Percentiles rank a stretch among this genome's conserved stretches.
These are phyloP conservation scores for Phytopythium cucurbitacearum DNA, from an alignment of 352 stramenopile genomes.

Conservation along the genomic window DNA sequence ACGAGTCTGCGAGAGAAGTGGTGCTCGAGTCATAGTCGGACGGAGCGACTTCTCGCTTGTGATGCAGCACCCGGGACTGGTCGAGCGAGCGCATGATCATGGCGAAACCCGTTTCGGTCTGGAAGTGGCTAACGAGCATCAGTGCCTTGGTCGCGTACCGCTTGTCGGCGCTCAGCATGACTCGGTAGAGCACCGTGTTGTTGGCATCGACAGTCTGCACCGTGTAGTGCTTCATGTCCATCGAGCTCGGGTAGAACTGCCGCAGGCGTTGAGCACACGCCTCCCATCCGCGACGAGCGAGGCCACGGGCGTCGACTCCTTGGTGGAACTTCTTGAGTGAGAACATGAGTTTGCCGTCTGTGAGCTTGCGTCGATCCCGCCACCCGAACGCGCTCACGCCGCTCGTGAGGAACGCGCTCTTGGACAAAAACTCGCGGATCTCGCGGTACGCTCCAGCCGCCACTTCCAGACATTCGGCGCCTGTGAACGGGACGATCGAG, in stretches of 20 bases:
- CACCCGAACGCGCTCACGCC: slow-evolving; percentile 51
- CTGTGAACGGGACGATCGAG: slow-evolving; percentile 19
- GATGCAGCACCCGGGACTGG: slow-evolving; percentile 12
- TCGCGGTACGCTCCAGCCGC: slow-evolving; percentile 29
- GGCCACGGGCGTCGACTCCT: slow-evolving; percentile 18
- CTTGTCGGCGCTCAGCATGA: slow-evolving; percentile 24
- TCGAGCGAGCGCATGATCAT: slow-evolving; percentile 47
- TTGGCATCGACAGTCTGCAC: slow-evolving; percentile 53
- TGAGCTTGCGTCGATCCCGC: slow-evolving; percentile 39
- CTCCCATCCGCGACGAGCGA: slow-evolving; percentile 30
- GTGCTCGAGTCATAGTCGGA: not conserved
- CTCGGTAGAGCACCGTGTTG: slow-evolving; percentile 56
- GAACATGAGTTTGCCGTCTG: slow-evolving; percentile 43
- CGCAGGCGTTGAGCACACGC: slow-evolving; percentile 18
- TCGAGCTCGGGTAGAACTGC: slow-evolving; percentile 45
- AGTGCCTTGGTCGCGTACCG: slow-evolving; percentile 34
- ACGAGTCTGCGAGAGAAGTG: not conserved
- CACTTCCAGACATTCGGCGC: slow-evolving; percentile 39
- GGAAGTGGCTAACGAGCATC: slow-evolving; percentile 39
- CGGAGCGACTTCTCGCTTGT: not conserved
- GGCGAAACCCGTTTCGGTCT: slow-evolving; percentile 29
- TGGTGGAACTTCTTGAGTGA: slow-evolving; percentile 51
- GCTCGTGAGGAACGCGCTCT: slow-evolving; percentile 35
- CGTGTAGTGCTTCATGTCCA: slow-evolving; percentile 35
- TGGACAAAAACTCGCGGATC: slow-evolving; percentile 36